Evolutionary conservation across 2,329 filamentous ascomycete species (phyloP), one percentile per base, ranked within the genome.

Genomic region (Fusarium staphyleae): DNA sequence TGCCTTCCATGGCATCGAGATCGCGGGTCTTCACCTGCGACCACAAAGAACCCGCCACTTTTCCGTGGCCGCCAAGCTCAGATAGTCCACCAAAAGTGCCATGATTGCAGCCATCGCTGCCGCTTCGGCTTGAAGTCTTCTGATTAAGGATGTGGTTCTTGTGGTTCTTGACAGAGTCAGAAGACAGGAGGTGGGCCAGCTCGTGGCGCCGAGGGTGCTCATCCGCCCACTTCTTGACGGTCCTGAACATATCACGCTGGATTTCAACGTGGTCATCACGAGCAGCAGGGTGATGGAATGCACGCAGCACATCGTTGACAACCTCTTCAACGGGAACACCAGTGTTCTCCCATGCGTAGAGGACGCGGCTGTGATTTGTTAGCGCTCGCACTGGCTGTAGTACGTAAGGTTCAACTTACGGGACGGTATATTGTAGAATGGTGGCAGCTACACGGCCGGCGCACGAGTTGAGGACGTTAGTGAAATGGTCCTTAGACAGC

Each of bases 261-360:
- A 95, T 87, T 70, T 96, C 90, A 51, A 90, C 78, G 49, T 81
- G 79, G 48, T 89, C 86, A 64, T 95, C 84, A 18, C 93, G 87
- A 24, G 91, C 78, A 6, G 89, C 89, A 1, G 95, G 95, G 70
- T 99, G 95, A 72, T 99, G 95, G 77, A 98, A 96, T 10, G 91
- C 87, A 18, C 85, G 84, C 39, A 92, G 77, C 33, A 96, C 85
- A 63, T 98, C 93, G 58, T 90, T 80, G 57, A 93, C 80, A 1
- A 98, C 88, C 72, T 96, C 89, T 30, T 96, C 84, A 4, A 95
- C 88, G 0, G 91, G 85, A 1, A 96, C 87, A 35, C 88, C 86
- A 3, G 89, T 84, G 70, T 98, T 90, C 61, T 98, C 90, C 91
- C 93, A 98, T 3, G 93, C 93, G 69, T 93, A 96, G 15, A 99